These are phyloP conservation scores for Fomitopsis betulina DNA, from an alignment of 1,284 basidiomycete genomes.

Conservation along the genomic window DNA sequence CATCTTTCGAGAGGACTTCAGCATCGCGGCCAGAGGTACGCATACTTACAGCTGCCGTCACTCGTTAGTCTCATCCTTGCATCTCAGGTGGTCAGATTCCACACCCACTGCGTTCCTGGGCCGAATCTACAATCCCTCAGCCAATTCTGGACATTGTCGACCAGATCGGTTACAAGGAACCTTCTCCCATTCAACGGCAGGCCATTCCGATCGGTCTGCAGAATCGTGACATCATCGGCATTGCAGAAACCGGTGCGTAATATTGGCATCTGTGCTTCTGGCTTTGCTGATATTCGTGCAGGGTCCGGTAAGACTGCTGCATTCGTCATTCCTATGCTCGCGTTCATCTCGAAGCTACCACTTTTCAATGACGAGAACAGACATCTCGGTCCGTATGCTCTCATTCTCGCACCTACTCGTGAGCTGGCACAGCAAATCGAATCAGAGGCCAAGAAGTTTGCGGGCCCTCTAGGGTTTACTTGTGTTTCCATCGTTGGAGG, in stretches of 20 bases:
- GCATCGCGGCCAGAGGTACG: constrained; percentile 85
- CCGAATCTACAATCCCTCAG: constrained; percentile 81
- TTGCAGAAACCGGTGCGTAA: constrained; percentile 86
- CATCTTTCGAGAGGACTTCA: constrained; percentile 98
- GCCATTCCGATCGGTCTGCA: constrained; percentile 97
- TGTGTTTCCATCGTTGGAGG: constrained; percentile 99
- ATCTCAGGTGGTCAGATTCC: constrained; percentile 86
- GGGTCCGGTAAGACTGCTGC: constrained; percentile 99
- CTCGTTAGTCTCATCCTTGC: neutral
- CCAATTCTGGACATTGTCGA: constrained; percentile 83
- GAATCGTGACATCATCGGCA: constrained; percentile 95
- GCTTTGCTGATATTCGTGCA: constrained; percentile 25
- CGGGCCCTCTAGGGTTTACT: constrained; percentile 79
- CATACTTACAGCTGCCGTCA: neutral
- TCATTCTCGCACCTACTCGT: constrained; percentile 95
- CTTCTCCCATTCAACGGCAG: constrained; percentile 94
- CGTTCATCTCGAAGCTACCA: constrained; percentile 87
- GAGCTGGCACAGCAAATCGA: constrained; percentile 98
- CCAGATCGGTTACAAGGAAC: constrained; percentile 93
- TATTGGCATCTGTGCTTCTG: neutral
- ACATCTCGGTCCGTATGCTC: constrained; percentile 89
- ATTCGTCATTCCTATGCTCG: constrained; percentile 96
- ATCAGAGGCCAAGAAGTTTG: constrained; percentile 88
- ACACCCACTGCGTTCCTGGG: constrained; percentile 88
- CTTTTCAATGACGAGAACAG: constrained; percentile 87